These are phyloP conservation scores for Intubia oerlemansii DNA, from an alignment of 2,329 filamentous ascomycete species.

Conservation along the genomic window DNA sequence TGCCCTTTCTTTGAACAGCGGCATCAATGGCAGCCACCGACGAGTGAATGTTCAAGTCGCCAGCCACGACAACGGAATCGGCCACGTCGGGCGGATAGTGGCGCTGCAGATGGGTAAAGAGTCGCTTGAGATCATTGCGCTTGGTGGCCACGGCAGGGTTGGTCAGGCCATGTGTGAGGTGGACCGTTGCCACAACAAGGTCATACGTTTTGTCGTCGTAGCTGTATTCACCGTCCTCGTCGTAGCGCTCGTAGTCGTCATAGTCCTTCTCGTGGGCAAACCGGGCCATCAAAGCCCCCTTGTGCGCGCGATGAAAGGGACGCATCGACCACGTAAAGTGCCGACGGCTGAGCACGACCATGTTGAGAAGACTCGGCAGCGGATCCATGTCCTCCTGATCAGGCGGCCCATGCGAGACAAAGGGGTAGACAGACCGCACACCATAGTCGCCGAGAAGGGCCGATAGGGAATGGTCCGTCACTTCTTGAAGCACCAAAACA, in stretches of 20 bases:
- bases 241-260: not conserved
- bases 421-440: conserved; percentile 29
- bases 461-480: conserved; percentile 40
- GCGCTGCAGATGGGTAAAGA: conserved; percentile 23
- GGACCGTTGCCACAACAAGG: conserved; percentile 32
- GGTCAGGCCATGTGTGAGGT: conserved; percentile 38
- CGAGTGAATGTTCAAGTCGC: conserved; percentile 43
- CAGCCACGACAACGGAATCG: conserved; percentile 33
- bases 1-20: conserved; percentile 27
- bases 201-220: conserved; percentile 11
- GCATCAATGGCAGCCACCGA: conserved; percentile 32
- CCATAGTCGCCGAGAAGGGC: conserved; percentile 25
- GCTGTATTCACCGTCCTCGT: no score
- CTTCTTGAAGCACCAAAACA: conserved; percentile 35
- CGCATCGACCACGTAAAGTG: conserved; percentile 34
- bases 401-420: conserved; percentile 34
- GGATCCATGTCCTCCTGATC: conserved; percentile 27
- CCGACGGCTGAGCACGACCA: conserved; percentile 34
- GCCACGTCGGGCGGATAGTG: conserved; percentile 14
- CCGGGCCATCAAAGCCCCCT: conserved; percentile 29
- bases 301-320: conserved; percentile 31
- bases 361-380: conserved; percentile 37
- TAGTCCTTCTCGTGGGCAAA: conserved; percentile 10
- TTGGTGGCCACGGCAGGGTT: conserved; percentile 35
- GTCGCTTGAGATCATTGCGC: conserved; percentile 28